Conservation (phyloP, 176 grass and related monocot genomes). For the Bromus sterilis region DNA sequence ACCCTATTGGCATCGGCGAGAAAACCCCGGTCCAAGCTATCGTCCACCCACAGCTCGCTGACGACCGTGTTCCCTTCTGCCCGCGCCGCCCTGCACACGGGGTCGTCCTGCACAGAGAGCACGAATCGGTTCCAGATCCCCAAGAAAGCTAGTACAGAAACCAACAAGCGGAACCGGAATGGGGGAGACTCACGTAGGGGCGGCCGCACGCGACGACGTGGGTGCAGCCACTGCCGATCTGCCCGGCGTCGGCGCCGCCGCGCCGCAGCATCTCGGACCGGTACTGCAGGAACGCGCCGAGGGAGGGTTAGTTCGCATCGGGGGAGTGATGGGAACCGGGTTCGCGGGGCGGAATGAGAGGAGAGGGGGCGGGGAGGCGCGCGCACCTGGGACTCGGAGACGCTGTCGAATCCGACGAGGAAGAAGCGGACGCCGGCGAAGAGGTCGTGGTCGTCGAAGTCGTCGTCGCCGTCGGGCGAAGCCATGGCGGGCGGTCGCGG, state of each 20-base stretch:
- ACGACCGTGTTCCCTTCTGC: slow-evolving; percentile 63
- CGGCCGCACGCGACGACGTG: slow-evolving; percentile 60
- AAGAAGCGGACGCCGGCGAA: slow-evolving; percentile 74
- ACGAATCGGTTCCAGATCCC: not conserved
- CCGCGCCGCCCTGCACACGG: slow-evolving; percentile 55
- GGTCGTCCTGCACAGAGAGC: slow-evolving; percentile 49
- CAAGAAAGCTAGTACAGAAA: not conserved
- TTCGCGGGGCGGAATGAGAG: not conserved
- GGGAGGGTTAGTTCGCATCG: not conserved
- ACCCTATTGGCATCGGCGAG: slow-evolving; percentile 61
- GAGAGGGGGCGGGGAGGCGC: not conserved
- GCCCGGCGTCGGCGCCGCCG: slow-evolving; percentile 52
- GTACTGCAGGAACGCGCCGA: slow-evolving; percentile 33
- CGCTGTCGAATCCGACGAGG: slow-evolving; percentile 65
- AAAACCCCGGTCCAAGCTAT: slow-evolving; percentile 40
- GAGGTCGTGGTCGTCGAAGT: slow-evolving; percentile 25
- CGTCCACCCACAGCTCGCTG: slow-evolving; percentile 71
- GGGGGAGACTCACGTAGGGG: slow-evolving; percentile 56
- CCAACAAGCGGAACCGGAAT: not conserved
- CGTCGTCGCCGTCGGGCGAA: slow-evolving; percentile 28
- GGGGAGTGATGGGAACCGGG: not conserved
- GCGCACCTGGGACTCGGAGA: slow-evolving; percentile 60
- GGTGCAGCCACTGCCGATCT: slow-evolving; percentile 45
- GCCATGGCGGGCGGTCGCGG: slow-evolving; percentile 23
- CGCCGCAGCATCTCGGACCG: slow-evolving; percentile 59